Conservation (phyloP, 2,329 filamentous ascomycete genomes). For the Thielaviopsis euricoi region DNA sequence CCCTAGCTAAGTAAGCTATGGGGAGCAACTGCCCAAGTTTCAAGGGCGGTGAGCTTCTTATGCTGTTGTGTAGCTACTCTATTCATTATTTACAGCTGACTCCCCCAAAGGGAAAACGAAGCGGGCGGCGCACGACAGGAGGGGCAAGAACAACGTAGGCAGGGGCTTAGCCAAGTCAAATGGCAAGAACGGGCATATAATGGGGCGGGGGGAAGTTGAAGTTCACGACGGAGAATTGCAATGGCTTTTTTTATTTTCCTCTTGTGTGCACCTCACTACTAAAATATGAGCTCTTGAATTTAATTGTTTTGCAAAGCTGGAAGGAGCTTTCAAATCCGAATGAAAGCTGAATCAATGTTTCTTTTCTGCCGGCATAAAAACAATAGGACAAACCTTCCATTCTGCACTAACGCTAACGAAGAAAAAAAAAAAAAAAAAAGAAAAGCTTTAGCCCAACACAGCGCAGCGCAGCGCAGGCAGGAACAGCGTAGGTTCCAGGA, state of each 20-base stretch:
- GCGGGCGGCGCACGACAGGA: background rate
- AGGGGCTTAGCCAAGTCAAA: background rate
- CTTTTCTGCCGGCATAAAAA: no score
- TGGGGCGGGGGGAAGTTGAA: no score
- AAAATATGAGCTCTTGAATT: background rate
- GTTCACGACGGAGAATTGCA: background rate
- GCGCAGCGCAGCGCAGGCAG: no score
- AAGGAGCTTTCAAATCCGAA: no score
- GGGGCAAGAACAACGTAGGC: background rate
- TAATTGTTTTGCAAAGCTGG: no score
- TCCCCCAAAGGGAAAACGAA: no score
- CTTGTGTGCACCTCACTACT: background rate
- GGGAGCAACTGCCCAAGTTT: background rate
- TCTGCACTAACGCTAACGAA: no score
- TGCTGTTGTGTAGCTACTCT: background rate
- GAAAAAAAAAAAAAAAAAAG: no score
- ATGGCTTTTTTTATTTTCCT: background rate
- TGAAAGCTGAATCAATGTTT: no score
- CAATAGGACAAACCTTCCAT: no score
- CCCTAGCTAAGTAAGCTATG: background rate
- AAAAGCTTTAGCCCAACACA: no score
- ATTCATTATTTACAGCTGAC: background rate
- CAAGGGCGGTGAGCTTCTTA: conserved; percentile 2
- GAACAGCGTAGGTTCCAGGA: no score
- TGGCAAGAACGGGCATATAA: background rate